A percentile compares a stretch with the other conserved stretches of the same genome.
Evolutionary conservation across 2,329 filamentous ascomycete genomes (phyloP).

Genomic region (Myriosclerotinia curreyana): DNA sequence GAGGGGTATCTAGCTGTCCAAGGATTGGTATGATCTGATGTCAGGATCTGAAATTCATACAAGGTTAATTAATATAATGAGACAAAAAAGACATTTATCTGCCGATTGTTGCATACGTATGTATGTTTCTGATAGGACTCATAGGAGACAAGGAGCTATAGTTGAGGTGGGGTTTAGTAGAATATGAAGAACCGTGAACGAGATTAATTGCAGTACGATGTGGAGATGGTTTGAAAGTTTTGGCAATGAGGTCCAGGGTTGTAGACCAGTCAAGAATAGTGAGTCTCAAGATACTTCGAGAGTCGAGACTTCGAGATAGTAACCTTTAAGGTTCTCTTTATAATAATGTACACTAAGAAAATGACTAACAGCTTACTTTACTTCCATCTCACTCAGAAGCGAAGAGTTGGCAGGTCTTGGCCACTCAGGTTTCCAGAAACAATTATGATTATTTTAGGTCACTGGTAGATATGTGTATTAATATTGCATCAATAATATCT

Average conservation of each 20-base stretch:
- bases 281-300: background rate
- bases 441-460: background rate
- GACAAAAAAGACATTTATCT: background rate
- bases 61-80: conserved; percentile 19
- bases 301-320: background rate
- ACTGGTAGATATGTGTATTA: background rate
- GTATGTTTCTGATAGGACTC: no score
- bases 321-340: background rate
- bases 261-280: background rate
- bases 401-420: background rate
- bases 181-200: no score
- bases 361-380: background rate
- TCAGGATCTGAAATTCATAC: conserved; percentile 17
- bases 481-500: conserved; percentile 7
- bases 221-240: conserved; percentile 9
- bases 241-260: conserved; percentile 5
- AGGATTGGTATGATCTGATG: conserved; percentile 25
- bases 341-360: background rate
- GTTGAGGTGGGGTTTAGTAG: no score
- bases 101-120: conserved; percentile 2
- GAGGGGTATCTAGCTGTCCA: conserved; percentile 14
- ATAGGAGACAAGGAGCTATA: no score
- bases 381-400: background rate
- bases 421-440: background rate
- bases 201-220: no score